Conservation (phyloP, 345 rosid genomes). For the Aquilaria malaccensis region DNA sequence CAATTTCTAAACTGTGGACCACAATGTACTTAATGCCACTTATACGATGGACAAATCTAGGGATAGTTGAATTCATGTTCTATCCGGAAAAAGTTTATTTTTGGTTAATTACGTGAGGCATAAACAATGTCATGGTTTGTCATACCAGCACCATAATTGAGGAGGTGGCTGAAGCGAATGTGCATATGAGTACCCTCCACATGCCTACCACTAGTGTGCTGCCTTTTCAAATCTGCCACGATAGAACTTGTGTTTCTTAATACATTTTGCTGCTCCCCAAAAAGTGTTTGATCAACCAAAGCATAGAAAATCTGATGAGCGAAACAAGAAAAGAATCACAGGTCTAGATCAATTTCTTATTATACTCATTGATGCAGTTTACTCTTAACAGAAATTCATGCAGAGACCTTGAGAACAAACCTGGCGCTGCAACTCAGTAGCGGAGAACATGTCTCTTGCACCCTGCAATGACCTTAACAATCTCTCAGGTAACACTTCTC, state of each 20-base stretch:
- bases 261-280: slow-evolving; percentile 56
- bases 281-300: slow-evolving; percentile 75
- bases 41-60: too few species aligned
- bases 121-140: too few species aligned
- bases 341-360: background rate
- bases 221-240: slow-evolving; percentile 63
- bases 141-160: slow-evolving; percentile 87
- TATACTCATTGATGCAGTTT: too few species aligned
- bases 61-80: too few species aligned
- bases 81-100: too few species aligned
- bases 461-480: slow-evolving; percentile 73
- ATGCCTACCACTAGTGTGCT: slow-evolving; percentile 79
- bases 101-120: too few species aligned
- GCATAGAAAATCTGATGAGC: slow-evolving; percentile 58
- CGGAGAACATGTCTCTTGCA: slow-evolving; percentile 89
- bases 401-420: slow-evolving; percentile 26
- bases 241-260: slow-evolving; percentile 43
- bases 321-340: slow-evolving; percentile 5
- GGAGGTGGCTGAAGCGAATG: slow-evolving; percentile 70
- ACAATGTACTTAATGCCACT: too few species aligned
- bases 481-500: slow-evolving; percentile 79
- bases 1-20: too few species aligned
- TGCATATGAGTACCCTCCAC: slow-evolving; percentile 90
- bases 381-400: slow-evolving; percentile 4
- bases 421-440: slow-evolving; percentile 96